phyloP scores from a whole-genome alignment of 2,329 filamentous ascomycete species.

The Talaromyces albobiverticillius region DNA sequence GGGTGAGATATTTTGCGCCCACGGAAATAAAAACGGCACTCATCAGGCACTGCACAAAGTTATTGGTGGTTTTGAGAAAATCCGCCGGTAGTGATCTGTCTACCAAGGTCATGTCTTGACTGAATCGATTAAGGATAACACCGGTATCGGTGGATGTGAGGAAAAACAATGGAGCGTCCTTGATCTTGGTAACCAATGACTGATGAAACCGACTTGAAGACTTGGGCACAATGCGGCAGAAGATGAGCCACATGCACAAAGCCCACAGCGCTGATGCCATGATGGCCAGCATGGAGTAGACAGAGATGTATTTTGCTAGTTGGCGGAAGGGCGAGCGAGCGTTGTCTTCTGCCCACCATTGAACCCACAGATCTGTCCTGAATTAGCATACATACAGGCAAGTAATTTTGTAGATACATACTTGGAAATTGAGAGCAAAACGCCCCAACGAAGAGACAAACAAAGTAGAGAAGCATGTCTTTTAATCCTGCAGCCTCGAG shows the following conservation, averaged over 20 bases:
- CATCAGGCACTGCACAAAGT: slow-evolving; percentile 1
- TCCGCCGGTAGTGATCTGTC: slow-evolving; percentile 35
- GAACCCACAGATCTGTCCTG: slow-evolving; percentile 7
- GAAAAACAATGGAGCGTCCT: slow-evolving; percentile 43
- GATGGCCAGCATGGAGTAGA: neutral
- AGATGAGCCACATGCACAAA: slow-evolving; percentile 10
- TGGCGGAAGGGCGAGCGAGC: neutral
- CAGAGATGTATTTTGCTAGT: neutral
- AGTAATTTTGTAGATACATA: slow-evolving; percentile 16
- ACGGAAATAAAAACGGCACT: slow-evolving; percentile 2
- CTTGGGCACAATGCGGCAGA: slow-evolving; percentile 9
- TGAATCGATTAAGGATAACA: slow-evolving; percentile 40
- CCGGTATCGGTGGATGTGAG: slow-evolving; percentile 41
- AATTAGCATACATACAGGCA: neutral
- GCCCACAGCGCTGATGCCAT: slow-evolving; percentile 8
- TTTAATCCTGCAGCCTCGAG: slow-evolving; percentile 34
- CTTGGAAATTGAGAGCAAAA: slow-evolving; percentile 41
- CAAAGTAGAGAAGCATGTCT: slow-evolving; percentile 31
- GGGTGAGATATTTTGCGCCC: slow-evolving; percentile 41
- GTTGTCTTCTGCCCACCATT: slow-evolving; percentile 12
- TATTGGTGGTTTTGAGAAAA: neutral
- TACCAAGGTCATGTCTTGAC: slow-evolving; percentile 43
- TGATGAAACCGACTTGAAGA: slow-evolving; percentile 17
- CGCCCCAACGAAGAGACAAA: slow-evolving; percentile 34
- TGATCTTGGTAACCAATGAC: slow-evolving; percentile 52